Conservation (phyloP, 176 grass and related monocot genomes). For the Oryza coarctata region DNA sequence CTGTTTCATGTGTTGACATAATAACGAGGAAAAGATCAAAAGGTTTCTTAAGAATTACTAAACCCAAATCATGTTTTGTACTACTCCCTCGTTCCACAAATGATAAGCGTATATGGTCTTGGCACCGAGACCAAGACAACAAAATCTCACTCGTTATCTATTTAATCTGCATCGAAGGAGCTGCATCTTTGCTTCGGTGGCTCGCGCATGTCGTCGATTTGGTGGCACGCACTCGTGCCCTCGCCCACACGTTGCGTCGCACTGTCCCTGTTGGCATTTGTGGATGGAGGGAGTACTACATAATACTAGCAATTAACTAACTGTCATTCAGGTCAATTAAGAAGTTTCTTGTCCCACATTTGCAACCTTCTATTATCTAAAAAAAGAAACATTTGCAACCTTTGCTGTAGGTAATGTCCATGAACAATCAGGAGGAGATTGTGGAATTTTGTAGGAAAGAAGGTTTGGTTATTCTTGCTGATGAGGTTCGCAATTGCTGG, state of each 20-base stretch:
- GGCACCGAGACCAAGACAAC: no score
- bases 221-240: no score
- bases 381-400: neutral
- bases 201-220: no score
- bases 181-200: no score
- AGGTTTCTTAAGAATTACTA: neutral
- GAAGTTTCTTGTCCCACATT: slow-evolving; percentile 1
- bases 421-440: slow-evolving; percentile 67
- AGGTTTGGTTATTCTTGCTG: slow-evolving; percentile 72
- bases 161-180: no score
- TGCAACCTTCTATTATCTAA: neutral
- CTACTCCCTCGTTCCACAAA: no score
- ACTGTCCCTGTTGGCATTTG: no score
- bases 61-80: no score
- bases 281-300: no score
- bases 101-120: no score
- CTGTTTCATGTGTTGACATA: neutral
- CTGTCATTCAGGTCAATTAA: neutral
- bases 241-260: no score
- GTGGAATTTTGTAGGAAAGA: slow-evolving; percentile 73
- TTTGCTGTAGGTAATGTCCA: slow-evolving; percentile 45
- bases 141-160: no score
- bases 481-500: slow-evolving; percentile 51
- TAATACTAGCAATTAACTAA: neutral
- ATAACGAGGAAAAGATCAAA: neutral